Evolutionary conservation across 2,329 filamentous ascomycete species (phyloP).

Genomic region (Didymella pomorum): DNA sequence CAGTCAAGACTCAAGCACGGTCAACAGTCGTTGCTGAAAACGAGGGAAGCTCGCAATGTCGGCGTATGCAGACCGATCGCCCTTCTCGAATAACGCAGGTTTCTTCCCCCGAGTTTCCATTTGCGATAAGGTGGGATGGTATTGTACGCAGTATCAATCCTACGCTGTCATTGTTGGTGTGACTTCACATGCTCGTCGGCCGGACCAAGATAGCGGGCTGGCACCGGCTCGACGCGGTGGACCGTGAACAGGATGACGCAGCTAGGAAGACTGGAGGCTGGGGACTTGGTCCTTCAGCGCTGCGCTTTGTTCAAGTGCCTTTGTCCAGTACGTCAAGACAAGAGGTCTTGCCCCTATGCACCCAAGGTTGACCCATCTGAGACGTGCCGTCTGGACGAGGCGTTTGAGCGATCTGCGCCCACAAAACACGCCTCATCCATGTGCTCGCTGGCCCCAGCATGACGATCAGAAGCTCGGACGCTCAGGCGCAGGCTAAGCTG

Average conservation of each 20-base stretch:
- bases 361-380: conserved; percentile 6
- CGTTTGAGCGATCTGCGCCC: conserved; percentile 35
- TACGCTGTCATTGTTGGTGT: conserved; percentile 21
- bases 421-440: conserved; percentile 23
- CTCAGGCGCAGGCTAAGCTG: conserved; percentile 27
- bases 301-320: conserved; percentile 2
- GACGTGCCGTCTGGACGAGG: conserved; percentile 7
- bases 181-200: conserved; percentile 18
- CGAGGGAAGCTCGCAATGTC: not conserved
- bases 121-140: conserved; percentile 8
- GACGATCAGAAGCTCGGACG: conserved; percentile 40
- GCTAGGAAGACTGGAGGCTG: conserved; percentile 1
- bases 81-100: conserved; percentile 9
- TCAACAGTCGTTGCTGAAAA: not conserved
- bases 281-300: not conserved
- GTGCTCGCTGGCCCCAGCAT: conserved; percentile 32
- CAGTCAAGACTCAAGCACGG: not conserved
- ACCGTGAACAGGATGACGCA: conserved; percentile 20
- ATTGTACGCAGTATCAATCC: conserved; percentile 14
- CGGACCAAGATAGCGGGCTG: conserved; percentile 15
- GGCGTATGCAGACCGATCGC: not conserved
- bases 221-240: conserved; percentile 15
- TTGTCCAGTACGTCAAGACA: conserved; percentile 4
- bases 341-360: not conserved
- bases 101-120: conserved; percentile 8